Evolutionary conservation across 805 yeast species (phyloP).

Genomic region (Cyberlindnera lachancei): DNA sequence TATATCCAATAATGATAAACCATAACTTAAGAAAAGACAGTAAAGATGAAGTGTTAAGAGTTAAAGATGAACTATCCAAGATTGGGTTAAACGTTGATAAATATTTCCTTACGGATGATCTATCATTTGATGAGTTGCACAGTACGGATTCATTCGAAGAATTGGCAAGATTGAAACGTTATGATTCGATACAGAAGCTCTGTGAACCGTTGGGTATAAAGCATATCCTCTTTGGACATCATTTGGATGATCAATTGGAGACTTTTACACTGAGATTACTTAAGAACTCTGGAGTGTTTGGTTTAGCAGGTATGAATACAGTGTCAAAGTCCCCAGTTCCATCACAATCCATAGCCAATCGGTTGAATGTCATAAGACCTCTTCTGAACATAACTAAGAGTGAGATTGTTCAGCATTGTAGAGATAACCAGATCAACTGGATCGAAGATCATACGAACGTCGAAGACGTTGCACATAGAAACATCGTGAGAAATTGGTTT

Average conservation of each 20-base stretch:
- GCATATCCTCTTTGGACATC: slow-evolving; percentile 58
- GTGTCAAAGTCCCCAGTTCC: slow-evolving; percentile 14
- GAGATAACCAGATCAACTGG: slow-evolving; percentile 39
- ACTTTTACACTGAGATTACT: slow-evolving; percentile 52
- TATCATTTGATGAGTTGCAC: slow-evolving; percentile 13
- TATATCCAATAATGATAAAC: slow-evolving; percentile 59
- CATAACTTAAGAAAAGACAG: slow-evolving; percentile 44
- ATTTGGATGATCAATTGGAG: slow-evolving; percentile 64
- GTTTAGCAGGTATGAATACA: slow-evolving; percentile 48
- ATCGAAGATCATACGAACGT: slow-evolving; percentile 64
- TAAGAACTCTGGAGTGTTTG: slow-evolving; percentile 41
- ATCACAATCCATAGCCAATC: slow-evolving; percentile 6
- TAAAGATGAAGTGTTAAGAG: slow-evolving; percentile 19
- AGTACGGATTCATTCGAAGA: slow-evolving; percentile 37
- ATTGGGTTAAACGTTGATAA: slow-evolving; percentile 21
- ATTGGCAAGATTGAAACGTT: slow-evolving; percentile 51
- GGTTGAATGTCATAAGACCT: slow-evolving; percentile 40
- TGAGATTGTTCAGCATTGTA: slow-evolving; percentile 40
- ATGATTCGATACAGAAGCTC: slow-evolving; percentile 32
- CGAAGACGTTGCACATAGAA: slow-evolving; percentile 46
- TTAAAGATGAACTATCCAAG: slow-evolving; percentile 9
- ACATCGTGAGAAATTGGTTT: slow-evolving; percentile 37
- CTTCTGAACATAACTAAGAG: slow-evolving; percentile 38
- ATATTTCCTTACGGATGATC: slow-evolving; percentile 21
- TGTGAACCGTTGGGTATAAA: slow-evolving; percentile 30